Conservation (phyloP, 2,329 filamentous ascomycete species). For the Epichloe sp. region DNA sequence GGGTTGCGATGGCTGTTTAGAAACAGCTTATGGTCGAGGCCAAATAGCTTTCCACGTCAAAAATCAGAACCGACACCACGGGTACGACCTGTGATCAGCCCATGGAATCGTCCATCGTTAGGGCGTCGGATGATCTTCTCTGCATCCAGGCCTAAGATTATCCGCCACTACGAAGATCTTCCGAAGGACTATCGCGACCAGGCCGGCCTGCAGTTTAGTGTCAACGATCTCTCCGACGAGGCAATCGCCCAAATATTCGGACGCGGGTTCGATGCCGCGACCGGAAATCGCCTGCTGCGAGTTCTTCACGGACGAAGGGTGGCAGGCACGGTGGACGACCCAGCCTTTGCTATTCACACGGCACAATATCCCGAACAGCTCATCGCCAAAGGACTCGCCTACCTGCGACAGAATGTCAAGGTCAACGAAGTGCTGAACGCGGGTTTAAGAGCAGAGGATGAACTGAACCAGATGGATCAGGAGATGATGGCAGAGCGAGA, state of each 20-base stretch:
- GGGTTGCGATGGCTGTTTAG: slow-evolving; percentile 7
- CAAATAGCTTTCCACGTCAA: not conserved
- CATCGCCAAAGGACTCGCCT: slow-evolving; percentile 34
- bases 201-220: slow-evolving; percentile 39
- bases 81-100: not conserved
- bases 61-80: slow-evolving; percentile 2
- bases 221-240: slow-evolving; percentile 31
- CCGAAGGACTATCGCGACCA: slow-evolving; percentile 43
- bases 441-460: slow-evolving; percentile 48
- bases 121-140: slow-evolving; percentile 22
- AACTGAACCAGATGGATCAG: slow-evolving; percentile 40
- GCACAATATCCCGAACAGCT: slow-evolving; percentile 28
- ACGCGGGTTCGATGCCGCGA: slow-evolving; percentile 25
- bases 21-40: not conserved
- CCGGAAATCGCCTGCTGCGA: slow-evolving; percentile 40
- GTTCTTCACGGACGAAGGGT: slow-evolving; percentile 51
- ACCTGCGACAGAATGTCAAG: slow-evolving; percentile 39
- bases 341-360: slow-evolving; percentile 35
- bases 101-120: slow-evolving; percentile 3
- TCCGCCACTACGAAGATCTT: slow-evolving; percentile 44
- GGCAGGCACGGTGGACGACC: slow-evolving; percentile 50
- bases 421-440: slow-evolving; percentile 50
- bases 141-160: slow-evolving; percentile 19
- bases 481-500: slow-evolving; percentile 15
- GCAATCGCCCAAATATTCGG: slow-evolving; percentile 40